These are phyloP conservation scores for Ceratocystis cacaofunesta DNA, from an alignment of 2,329 filamentous ascomycete genomes.

Conservation along the genomic window DNA sequence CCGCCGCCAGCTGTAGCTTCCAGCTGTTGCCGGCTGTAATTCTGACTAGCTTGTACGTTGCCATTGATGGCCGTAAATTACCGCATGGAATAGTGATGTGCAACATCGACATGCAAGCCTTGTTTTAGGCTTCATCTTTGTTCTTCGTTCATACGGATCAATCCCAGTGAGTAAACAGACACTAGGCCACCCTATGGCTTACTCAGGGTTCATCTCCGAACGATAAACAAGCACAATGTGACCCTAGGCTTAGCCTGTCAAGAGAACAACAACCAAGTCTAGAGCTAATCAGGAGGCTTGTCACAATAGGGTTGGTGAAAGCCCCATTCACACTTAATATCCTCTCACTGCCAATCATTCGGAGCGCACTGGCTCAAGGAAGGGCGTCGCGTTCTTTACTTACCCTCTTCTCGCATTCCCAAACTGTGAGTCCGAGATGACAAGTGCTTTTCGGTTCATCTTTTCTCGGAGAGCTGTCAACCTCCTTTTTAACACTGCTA, in stretches of 20 bases:
- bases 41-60: neutral
- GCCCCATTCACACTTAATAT: neutral
- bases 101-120: neutral
- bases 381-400: neutral
- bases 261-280: neutral
- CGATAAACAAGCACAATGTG: neutral
- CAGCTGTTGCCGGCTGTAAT: neutral
- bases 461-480: neutral
- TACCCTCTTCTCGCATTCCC: neutral
- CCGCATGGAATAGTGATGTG: constrained; percentile 4
- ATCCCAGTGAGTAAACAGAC: neutral
- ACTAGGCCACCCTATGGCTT: neutral
- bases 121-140: neutral
- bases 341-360: neutral
- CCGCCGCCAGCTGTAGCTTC: neutral
- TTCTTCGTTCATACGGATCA: neutral
- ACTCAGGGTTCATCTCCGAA: neutral
- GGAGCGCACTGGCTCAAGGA: neutral
- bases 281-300: too few relatives aligned
- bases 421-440: too few relatives aligned
- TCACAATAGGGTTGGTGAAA: neutral
- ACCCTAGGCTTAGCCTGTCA: neutral
- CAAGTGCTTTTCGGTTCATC: too few relatives aligned
- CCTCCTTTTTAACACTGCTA: neutral
- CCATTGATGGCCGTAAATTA: neutral